A percentile compares a stretch with the other conserved stretches of the same genome.
These are phyloP conservation scores for Dichotomopilus funicola DNA, from an alignment of 2,329 filamentous ascomycete species.

Conservation along the genomic window DNA sequence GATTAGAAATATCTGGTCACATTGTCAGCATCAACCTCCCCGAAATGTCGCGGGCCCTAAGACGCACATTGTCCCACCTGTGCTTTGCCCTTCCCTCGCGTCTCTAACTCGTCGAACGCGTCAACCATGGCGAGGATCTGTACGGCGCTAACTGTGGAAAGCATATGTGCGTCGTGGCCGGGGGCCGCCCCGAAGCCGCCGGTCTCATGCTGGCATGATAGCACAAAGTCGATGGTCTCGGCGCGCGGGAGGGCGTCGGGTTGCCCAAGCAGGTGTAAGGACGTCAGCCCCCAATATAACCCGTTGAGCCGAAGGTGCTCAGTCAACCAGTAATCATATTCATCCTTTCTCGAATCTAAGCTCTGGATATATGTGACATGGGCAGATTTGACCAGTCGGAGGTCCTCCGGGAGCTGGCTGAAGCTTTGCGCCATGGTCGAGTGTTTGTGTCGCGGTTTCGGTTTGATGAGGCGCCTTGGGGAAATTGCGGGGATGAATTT, in stretches of 20 bases:
- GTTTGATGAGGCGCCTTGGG: neutral
- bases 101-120: conserved; percentile 76
- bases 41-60: neutral
- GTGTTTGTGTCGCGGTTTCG: neutral
- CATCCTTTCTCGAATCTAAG: conserved; percentile 84
- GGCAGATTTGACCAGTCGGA: conserved; percentile 44
- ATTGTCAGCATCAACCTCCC: conserved; percentile 5
- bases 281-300: conserved; percentile 91
- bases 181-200: conserved; percentile 93
- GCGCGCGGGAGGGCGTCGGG: conserved; percentile 75
- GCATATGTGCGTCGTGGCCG: conserved; percentile 90
- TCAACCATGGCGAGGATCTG: conserved; percentile 86
- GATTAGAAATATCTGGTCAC: conserved; percentile 62
- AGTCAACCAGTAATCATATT: conserved; percentile 96
- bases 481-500: conserved; percentile 7
- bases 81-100: conserved; percentile 59
- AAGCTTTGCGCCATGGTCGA: conserved; percentile 30
- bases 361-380: conserved; percentile 93
- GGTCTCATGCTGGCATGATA: conserved; percentile 82
- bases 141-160: conserved; percentile 91
- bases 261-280: conserved; percentile 74
- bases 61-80: conserved; percentile 73
- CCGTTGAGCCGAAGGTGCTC: conserved; percentile 94
- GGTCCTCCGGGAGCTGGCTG: conserved; percentile 34
- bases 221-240: conserved; percentile 83